Conservation (phyloP, 768 basidiomycete genomes). For the Tephrocybe sp. region DNA sequence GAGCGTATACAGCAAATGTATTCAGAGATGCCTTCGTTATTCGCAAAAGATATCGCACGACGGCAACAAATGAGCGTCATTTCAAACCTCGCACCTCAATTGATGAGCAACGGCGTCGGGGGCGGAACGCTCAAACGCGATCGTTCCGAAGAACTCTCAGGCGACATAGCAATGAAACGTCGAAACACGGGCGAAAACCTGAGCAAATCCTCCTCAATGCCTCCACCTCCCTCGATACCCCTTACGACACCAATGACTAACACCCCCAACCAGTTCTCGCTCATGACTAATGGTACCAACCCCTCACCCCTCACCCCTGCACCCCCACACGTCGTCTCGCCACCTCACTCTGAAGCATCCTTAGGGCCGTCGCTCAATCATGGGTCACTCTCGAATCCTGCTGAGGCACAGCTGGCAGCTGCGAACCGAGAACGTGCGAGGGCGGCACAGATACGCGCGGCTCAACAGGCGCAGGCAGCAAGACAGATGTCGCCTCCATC, state of each 20-base stretch:
- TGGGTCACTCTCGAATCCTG: slow-evolving; percentile 19
- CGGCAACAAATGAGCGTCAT: slow-evolving; percentile 33
- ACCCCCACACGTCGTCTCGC: slow-evolving; percentile 21
- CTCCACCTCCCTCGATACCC: slow-evolving; percentile 41
- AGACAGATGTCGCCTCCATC: slow-evolving; percentile 45
- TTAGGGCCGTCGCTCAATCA: slow-evolving; percentile 8
- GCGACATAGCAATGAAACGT: slow-evolving; percentile 52
- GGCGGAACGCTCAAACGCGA: slow-evolving; percentile 56
- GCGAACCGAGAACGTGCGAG: slow-evolving; percentile 30
- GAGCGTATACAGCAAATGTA: slow-evolving; percentile 70
- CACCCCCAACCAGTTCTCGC: slow-evolving; percentile 10
- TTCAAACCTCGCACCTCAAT: slow-evolving; percentile 8
- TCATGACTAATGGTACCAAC: slow-evolving; percentile 11
- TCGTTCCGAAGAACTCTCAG: slow-evolving; percentile 45
- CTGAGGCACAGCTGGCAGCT: slow-evolving; percentile 36
- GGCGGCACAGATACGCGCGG: slow-evolving; percentile 34
- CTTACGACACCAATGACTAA: slow-evolving; percentile 3
- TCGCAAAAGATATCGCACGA: slow-evolving; percentile 59
- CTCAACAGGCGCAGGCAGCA: slow-evolving; percentile 31
- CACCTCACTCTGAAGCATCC: slow-evolving; percentile 16
- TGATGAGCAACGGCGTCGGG: slow-evolving; percentile 4
- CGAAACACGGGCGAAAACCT: slow-evolving; percentile 72
- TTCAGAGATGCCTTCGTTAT: slow-evolving; percentile 53
- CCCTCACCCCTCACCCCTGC: slow-evolving; percentile 1
- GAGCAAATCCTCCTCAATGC: slow-evolving; percentile 29